Evolutionary conservation across 2,329 filamentous ascomycete genomes (phyloP).

Genomic region (Pyrenophora graminea): DNA sequence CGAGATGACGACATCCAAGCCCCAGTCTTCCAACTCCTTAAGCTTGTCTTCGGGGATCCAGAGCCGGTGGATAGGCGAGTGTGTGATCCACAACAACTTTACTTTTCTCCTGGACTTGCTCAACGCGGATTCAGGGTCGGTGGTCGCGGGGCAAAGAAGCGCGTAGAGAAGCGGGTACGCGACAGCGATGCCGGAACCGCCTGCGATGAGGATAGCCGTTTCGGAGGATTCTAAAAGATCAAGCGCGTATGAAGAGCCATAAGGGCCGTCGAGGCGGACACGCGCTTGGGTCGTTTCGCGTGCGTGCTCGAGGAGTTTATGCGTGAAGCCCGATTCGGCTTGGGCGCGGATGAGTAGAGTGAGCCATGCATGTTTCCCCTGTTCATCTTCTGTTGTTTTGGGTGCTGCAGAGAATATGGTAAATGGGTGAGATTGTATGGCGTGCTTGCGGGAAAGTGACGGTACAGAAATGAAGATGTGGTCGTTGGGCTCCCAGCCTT

Average conservation of each 20-base stretch:
- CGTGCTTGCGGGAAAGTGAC: slow-evolving; percentile 56
- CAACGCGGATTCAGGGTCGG: slow-evolving; percentile 20
- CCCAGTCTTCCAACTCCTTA: slow-evolving; percentile 54
- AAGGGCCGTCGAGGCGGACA: slow-evolving; percentile 66
- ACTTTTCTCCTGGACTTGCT: slow-evolving; percentile 43
- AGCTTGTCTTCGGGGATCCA: slow-evolving; percentile 60
- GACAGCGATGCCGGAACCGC: slow-evolving; percentile 68
- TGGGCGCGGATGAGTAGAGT: slow-evolving; percentile 64
- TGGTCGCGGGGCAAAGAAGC: slow-evolving; percentile 41
- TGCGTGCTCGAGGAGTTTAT: slow-evolving; percentile 59
- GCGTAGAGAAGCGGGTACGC: slow-evolving; percentile 64
- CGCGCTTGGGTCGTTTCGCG: slow-evolving; percentile 48
- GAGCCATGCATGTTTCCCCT: slow-evolving; percentile 55
- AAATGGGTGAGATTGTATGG: slow-evolving; percentile 67
- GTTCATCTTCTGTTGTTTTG: slow-evolving; percentile 40
- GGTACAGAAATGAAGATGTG: slow-evolving; percentile 68
- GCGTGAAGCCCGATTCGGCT: slow-evolving; percentile 59
- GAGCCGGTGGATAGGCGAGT: slow-evolving; percentile 55
- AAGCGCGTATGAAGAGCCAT: slow-evolving; percentile 63
- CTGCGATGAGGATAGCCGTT: slow-evolving; percentile 62
- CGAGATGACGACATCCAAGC: slow-evolving; percentile 60
- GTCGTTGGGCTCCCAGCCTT: slow-evolving; percentile 65
- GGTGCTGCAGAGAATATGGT: slow-evolving; percentile 67
- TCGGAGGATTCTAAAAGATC: slow-evolving; percentile 57
- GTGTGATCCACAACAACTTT: slow-evolving; percentile 64